A percentile compares a stretch with the other conserved stretches of the same genome.
phyloP scores from a whole-genome alignment of 306 rosid genomes.

The Corylus americana region DNA sequence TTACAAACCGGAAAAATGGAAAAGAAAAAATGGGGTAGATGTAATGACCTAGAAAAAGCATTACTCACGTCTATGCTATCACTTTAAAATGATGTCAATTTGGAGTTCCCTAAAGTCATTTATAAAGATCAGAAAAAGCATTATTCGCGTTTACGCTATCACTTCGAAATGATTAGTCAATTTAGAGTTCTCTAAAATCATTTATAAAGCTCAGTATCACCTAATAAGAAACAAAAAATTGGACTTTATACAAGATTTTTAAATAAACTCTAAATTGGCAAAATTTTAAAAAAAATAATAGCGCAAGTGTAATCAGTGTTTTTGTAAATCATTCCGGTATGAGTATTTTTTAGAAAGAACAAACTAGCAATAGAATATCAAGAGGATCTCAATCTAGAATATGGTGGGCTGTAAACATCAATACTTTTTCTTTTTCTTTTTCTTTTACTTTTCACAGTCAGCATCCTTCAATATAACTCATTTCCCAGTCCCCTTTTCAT shows the following conservation, averaged over 20 bases:
- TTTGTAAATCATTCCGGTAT: too few species aligned
- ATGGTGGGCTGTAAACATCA: conserved; percentile 59
- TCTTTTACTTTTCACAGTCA: conserved; percentile 39
- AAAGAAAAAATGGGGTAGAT: conserved; percentile 30
- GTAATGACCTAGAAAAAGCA: not conserved
- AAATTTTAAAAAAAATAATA: not conserved
- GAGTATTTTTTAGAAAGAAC: too few species aligned
- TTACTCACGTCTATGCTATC: not conserved
- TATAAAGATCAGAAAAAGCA: not conserved
- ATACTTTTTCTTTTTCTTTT: conserved; percentile 41
- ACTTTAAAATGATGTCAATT: too few species aligned
- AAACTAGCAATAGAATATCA: not conserved
- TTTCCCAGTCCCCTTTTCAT: conserved; percentile 32
- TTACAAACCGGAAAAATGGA: not conserved
- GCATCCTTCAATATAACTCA: conserved; percentile 25
- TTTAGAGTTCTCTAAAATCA: too few species aligned
- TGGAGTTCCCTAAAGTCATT: too few species aligned
- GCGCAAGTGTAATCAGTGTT: too few species aligned
- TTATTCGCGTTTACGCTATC: not conserved
- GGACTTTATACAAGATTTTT: too few species aligned
- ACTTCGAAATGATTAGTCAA: too few species aligned
- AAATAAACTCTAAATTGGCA: too few species aligned
- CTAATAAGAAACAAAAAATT: too few species aligned
- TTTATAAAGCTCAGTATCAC: too few species aligned
- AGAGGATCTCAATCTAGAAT: conserved; percentile 47